Conservation (phyloP, 495 filamentous ascomycete genomes). For the Penicillium lividum region DNA sequence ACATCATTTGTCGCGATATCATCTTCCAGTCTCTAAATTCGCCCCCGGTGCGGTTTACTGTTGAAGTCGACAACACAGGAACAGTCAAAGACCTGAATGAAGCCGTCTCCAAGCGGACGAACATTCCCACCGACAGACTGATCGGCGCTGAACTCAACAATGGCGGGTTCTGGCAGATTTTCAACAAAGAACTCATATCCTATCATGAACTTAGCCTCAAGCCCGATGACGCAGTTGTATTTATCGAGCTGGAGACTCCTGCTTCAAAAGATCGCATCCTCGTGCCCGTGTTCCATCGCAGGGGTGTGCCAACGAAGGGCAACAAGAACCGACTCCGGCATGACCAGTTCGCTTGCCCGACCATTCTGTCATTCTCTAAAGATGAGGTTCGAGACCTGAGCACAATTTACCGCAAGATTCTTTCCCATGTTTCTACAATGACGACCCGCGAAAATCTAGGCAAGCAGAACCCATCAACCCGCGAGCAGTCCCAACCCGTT, state of each 20-base stretch:
- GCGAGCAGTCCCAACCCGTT: slow-evolving; percentile 7
- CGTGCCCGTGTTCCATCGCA: slow-evolving; percentile 76
- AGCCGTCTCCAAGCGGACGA: slow-evolving; percentile 63
- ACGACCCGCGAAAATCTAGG: slow-evolving; percentile 62
- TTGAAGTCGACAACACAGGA: slow-evolving; percentile 86
- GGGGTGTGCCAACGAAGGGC: slow-evolving; percentile 8
- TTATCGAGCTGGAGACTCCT: slow-evolving; percentile 78
- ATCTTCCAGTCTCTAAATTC: slow-evolving; percentile 71
- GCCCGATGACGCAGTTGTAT: slow-evolving; percentile 61
- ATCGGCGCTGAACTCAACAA: slow-evolving; percentile 79
- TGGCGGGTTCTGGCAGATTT: slow-evolving; percentile 78
- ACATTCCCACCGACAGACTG: slow-evolving; percentile 55
- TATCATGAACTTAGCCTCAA: slow-evolving; percentile 69
- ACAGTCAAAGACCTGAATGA: slow-evolving; percentile 74
- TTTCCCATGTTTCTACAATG: slow-evolving; percentile 57
- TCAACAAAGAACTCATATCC: slow-evolving; percentile 58
- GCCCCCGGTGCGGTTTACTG: slow-evolving; percentile 65
- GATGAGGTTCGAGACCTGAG: slow-evolving; percentile 63
- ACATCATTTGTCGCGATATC: slow-evolving; percentile 69
- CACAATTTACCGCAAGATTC: slow-evolving; percentile 61
- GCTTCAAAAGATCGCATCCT: slow-evolving; percentile 65
- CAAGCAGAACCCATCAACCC: slow-evolving; percentile 28
- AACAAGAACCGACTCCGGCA: slow-evolving; percentile 40
- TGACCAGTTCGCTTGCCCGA: slow-evolving; percentile 55
- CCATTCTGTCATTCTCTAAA: slow-evolving; percentile 59